phyloP scores from a whole-genome alignment of 495 filamentous ascomycete genomes.

The Aspergillus hancockii region DNA sequence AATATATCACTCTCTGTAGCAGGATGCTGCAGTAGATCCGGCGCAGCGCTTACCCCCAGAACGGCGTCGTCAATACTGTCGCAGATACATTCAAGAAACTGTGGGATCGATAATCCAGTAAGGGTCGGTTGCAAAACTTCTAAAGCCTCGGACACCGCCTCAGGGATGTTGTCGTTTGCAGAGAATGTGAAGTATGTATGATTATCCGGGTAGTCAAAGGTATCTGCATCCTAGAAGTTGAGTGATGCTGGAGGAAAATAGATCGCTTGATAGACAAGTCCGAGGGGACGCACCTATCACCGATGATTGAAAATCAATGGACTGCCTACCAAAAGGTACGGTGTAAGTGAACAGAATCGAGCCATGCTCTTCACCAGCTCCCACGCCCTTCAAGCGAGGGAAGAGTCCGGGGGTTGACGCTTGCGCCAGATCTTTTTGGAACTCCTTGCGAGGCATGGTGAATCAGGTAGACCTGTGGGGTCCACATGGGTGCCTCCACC shows the following conservation, averaged over 20 bases:
- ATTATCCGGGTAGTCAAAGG: conserved; percentile 62
- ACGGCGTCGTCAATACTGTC: conserved; percentile 35
- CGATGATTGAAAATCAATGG: conserved; percentile 53
- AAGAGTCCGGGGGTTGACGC: conserved; percentile 34
- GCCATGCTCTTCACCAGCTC: conserved; percentile 60
- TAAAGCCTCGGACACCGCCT: conserved; percentile 45
- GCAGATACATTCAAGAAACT: conserved; percentile 41
- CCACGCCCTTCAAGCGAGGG: conserved; percentile 46
- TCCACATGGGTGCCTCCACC: no score
- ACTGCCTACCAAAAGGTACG: conserved; percentile 19
- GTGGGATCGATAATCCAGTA: conserved; percentile 27
- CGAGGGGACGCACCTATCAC: conserved; percentile 49
- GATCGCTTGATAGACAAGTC: conserved; percentile 9
- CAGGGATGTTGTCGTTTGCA: conserved; percentile 49
- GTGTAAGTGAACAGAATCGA: conserved; percentile 59
- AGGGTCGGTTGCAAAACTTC: conserved; percentile 37
- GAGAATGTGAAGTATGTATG: conserved; percentile 65
- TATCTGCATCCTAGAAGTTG: conserved; percentile 37
- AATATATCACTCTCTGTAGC: not conserved
- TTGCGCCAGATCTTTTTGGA: conserved; percentile 44
- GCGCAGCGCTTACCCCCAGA: conserved; percentile 8
- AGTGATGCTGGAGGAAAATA: not conserved
- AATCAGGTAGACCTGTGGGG: no score
- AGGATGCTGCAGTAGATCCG: not conserved
- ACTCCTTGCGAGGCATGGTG: conserved; percentile 19